phyloP scores from a whole-genome alignment of 192 early-diverging fungal genomes.

The Pilaira anomala region DNA sequence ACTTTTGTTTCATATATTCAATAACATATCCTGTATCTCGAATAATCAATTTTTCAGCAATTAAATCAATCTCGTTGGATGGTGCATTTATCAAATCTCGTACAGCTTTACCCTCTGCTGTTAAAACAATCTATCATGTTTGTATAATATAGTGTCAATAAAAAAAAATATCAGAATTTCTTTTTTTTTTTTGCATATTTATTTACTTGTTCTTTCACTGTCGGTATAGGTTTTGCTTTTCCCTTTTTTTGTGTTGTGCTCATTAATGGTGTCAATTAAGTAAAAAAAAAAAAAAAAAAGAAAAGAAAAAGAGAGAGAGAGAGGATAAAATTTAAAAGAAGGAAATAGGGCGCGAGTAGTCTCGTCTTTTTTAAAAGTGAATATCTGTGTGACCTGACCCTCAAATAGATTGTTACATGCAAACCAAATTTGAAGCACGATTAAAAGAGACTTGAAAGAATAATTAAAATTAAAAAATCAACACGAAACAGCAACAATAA shows the following conservation, averaged over 20 bases:
- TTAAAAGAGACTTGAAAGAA: no score
- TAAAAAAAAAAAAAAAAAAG: not conserved
- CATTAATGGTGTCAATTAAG: not conserved
- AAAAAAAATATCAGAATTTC: no score
- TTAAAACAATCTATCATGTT: not conserved
- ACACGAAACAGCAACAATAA: no score
- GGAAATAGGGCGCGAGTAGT: not conserved
- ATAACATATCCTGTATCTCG: not conserved
- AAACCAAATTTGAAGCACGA: no score
- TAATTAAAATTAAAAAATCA: no score
- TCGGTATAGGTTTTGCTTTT: no score
- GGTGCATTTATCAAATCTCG: not conserved
- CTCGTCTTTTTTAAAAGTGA: no score
- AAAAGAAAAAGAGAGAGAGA: not conserved
- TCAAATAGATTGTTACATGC: no score
- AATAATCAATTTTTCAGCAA: not conserved
- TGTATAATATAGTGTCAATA: no score
- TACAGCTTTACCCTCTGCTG: not conserved
- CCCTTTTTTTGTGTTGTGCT: not conserved
- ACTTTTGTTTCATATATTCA: slow-evolving; percentile 13
- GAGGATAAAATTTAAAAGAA: not conserved
- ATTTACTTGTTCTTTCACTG: no score
- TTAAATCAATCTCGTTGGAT: not conserved
- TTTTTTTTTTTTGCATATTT: no score
- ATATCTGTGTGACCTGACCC: no score